Evolutionary conservation across 257 asterid genomes (phyloP).

Genomic region (Solanum acaule): DNA sequence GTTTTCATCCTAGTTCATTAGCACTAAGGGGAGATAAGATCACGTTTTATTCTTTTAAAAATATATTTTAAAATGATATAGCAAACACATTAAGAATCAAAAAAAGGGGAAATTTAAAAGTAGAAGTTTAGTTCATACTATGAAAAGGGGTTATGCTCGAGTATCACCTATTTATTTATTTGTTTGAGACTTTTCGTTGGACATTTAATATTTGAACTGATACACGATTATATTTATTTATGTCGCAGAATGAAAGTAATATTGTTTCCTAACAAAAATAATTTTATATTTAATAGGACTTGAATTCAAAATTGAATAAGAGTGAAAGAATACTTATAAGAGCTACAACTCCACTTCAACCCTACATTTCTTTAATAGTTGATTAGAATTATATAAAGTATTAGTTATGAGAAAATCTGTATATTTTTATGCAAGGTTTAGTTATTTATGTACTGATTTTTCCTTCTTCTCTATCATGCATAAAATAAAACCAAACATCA

Average conservation of each 20-base stretch:
- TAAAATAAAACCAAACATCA: no score
- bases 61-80: background rate
- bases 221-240: background rate
- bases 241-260: background rate
- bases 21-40: background rate
- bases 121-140: background rate
- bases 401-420: no score
- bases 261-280: background rate
- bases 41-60: background rate
- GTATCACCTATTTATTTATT: background rate
- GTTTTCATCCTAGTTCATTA: no score
- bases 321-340: background rate
- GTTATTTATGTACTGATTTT: no score
- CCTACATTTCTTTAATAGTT: background rate
- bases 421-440: no score
- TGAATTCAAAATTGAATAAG: background rate
- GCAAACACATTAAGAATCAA: background rate
- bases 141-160: background rate
- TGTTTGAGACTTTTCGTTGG: background rate
- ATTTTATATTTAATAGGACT: background rate
- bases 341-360: background rate
- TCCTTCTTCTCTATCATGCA: background rate
- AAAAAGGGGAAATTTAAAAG: background rate
- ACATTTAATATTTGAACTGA: background rate
- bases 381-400: background rate